Conservation (phyloP, 2,329 filamentous ascomycete genomes). For the Oidium heveae region DNA sequence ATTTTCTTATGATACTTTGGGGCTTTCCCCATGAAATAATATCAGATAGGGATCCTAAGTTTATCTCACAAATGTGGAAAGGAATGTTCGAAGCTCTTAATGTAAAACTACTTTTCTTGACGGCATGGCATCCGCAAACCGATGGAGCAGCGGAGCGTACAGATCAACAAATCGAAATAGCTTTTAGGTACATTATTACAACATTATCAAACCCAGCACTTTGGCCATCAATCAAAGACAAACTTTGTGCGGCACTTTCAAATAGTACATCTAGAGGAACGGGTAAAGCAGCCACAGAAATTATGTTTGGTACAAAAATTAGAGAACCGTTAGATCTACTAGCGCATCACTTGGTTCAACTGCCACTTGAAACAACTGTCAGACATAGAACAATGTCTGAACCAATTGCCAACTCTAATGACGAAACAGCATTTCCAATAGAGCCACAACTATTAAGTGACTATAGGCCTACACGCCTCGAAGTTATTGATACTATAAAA, state of each 20-base stretch:
- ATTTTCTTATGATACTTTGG: background rate
- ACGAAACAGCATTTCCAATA: no score
- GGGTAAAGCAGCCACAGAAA: no score
- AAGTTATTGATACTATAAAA: background rate
- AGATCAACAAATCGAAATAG: constrained; percentile 1
- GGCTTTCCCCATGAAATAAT: background rate
- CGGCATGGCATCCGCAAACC: background rate
- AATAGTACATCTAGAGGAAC: background rate
- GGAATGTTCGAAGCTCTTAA: background rate
- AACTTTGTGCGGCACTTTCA: background rate
- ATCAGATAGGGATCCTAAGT: no score
- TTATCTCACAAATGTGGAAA: background rate
- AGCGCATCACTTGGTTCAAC: background rate
- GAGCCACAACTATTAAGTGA: background rate
- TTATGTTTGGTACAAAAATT: background rate
- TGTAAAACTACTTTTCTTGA: background rate
- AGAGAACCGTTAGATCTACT: background rate
- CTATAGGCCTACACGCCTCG: background rate
- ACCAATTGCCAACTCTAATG: background rate
- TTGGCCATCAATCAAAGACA: background rate
- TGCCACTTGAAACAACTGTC: background rate
- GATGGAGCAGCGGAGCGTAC: background rate
- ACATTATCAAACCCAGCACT: background rate
- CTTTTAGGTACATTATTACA: background rate
- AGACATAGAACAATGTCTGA: background rate